Conservation (phyloP, 495 filamentous ascomycete genomes). For the Talaromyces nanjingensis region DNA sequence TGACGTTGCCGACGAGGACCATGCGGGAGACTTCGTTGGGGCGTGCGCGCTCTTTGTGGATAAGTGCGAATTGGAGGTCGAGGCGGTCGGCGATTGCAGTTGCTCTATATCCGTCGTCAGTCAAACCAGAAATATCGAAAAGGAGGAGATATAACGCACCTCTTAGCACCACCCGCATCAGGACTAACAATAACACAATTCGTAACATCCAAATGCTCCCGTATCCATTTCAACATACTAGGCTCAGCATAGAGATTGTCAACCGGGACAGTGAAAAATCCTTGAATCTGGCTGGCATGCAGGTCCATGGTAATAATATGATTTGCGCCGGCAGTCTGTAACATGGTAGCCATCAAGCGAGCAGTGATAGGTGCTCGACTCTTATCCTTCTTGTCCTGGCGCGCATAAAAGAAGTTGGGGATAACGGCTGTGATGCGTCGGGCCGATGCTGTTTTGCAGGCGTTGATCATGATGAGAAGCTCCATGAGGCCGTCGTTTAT, state of each 20-base stretch:
- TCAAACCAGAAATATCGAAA: not conserved
- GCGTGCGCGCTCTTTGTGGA: slow-evolving; percentile 94
- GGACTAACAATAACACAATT: slow-evolving; percentile 95
- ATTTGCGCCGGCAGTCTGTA: slow-evolving; percentile 85
- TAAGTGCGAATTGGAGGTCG: slow-evolving; percentile 92
- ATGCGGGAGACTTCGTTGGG: slow-evolving; percentile 96
- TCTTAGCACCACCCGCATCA: slow-evolving; percentile 93
- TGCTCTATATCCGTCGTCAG: slow-evolving; percentile 44
- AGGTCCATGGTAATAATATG: slow-evolving; percentile 87
- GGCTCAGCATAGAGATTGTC: slow-evolving; percentile 97
- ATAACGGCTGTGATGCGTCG: slow-evolving; percentile 87
- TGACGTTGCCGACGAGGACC: slow-evolving; percentile 68
- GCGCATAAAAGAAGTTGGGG: slow-evolving; percentile 97
- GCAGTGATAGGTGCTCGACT: slow-evolving; percentile 79
- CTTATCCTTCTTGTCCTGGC: slow-evolving; percentile 99
- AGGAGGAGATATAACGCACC: slow-evolving; percentile 43
- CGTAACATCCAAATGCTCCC: slow-evolving; percentile 72
- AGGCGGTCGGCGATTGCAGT: slow-evolving; percentile 95
- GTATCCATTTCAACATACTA: slow-evolving; percentile 83
- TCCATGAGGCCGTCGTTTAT: slow-evolving; percentile 99
- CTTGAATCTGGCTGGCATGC: slow-evolving; percentile 58
- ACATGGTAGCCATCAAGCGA: slow-evolving; percentile 94
- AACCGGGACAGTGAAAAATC: slow-evolving; percentile 97
- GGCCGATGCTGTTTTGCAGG: slow-evolving; percentile 94
- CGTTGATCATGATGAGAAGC: slow-evolving; percentile 97